Conservation (phyloP, 306 rosid species). For the Canavalia gladiata region DNA sequence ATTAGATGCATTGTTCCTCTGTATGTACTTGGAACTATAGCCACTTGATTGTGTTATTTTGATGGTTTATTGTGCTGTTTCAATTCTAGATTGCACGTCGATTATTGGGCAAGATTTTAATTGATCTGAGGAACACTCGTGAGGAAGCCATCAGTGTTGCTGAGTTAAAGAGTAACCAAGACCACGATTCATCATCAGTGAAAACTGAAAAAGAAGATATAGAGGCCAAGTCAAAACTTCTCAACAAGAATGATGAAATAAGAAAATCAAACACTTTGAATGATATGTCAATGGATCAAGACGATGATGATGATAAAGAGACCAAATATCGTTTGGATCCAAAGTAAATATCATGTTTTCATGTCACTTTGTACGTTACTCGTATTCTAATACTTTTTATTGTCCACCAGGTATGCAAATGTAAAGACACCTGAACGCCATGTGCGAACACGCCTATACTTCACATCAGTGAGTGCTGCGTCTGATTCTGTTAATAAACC, state of each 20-base stretch:
- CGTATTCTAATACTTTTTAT: slow-evolving; percentile 31
- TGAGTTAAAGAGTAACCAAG: slow-evolving; percentile 81
- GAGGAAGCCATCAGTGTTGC: slow-evolving; percentile 96
- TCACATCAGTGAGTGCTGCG: slow-evolving; percentile 82
- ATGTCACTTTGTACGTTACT: slow-evolving; percentile 21
- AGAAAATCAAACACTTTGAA: slow-evolving; percentile 64
- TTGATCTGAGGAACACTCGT: slow-evolving; percentile 91
- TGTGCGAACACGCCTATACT: slow-evolving; percentile 93
- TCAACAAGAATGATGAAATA: slow-evolving; percentile 67
- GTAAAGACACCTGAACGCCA: slow-evolving; percentile 97
- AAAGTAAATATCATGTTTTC: slow-evolving; percentile 61
- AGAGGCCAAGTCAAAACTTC: slow-evolving; percentile 64
- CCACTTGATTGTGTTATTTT: slow-evolving; percentile 41
- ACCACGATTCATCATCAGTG: slow-evolving; percentile 55
- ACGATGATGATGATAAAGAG: slow-evolving; percentile 96
- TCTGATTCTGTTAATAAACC: slow-evolving; percentile 26
- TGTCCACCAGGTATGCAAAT: slow-evolving; percentile 83
- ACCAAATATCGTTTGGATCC: slow-evolving; percentile 97
- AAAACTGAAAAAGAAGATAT: slow-evolving; percentile 65
- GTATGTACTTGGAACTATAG: background rate
- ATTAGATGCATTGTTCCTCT: slow-evolving; percentile 11
- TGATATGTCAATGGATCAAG: slow-evolving; percentile 86
- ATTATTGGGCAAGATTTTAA: slow-evolving; percentile 86
- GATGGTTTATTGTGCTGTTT: slow-evolving; percentile 28
- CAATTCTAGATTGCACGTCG: slow-evolving; percentile 89